A percentile compares a stretch with the other conserved stretches of the same genome.
phyloP scores from a whole-genome alignment of 148 eudicot species.

The Diospyros lotus region DNA sequence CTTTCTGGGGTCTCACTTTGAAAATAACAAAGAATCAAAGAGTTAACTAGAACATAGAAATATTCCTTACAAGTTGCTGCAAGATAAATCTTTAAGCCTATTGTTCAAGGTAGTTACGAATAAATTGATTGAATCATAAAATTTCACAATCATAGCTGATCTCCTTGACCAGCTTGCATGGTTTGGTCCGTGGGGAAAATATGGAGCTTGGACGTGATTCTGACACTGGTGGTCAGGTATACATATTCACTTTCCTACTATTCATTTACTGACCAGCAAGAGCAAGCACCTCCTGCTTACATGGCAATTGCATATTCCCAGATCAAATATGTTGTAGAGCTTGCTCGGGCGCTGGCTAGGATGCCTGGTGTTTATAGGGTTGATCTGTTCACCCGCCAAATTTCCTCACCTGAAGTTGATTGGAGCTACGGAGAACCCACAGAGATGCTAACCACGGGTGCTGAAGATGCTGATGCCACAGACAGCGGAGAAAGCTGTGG shows the following conservation, averaged over 20 bases:
- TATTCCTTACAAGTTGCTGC: not conserved
- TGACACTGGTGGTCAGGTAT: slow-evolving; percentile 79
- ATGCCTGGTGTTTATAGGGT: slow-evolving; percentile 78
- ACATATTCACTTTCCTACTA: not conserved
- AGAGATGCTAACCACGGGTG: slow-evolving; percentile 50
- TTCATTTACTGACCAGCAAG: no score
- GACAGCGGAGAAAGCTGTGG: slow-evolving; percentile 74
- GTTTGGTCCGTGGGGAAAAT: slow-evolving; percentile 73
- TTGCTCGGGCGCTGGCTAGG: slow-evolving; percentile 61
- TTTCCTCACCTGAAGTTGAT: slow-evolving; percentile 62
- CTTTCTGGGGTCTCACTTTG: not conserved
- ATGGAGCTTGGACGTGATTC: slow-evolving; percentile 89
- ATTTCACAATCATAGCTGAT: slow-evolving; percentile 2
- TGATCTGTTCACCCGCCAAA: slow-evolving; percentile 74
- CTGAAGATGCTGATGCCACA: slow-evolving; percentile 43
- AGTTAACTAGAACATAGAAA: not conserved
- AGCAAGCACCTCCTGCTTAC: not conserved
- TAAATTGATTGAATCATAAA: not conserved
- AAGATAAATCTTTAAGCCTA: not conserved
- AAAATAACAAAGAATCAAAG: not conserved
- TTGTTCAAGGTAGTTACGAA: not conserved
- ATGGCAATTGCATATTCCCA: slow-evolving; percentile 10
- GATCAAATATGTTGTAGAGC: slow-evolving; percentile 81
- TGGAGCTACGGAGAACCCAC: slow-evolving; percentile 85
- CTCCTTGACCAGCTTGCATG: slow-evolving; percentile 53